Base-by-base conservation (phyloP, 2,329 filamentous ascomycete genomes). In the Boeremia lycopersici region DNA sequence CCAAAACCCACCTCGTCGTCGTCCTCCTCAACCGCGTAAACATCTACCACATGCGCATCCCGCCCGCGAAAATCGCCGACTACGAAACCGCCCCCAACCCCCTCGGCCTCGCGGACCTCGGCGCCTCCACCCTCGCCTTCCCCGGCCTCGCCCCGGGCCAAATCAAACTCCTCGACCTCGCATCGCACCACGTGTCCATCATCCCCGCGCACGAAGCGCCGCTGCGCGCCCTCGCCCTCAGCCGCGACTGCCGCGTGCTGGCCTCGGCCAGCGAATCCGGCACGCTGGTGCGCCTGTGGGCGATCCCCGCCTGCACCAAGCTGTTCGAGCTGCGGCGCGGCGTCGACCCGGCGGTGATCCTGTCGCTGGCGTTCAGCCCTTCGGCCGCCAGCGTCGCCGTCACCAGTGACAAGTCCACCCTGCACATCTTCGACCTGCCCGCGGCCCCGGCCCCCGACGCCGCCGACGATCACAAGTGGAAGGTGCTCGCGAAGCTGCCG, bases 221-320 rank as follows among this genome's bases (percentile, higher is more conserved):
- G 0, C 79, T 99, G 15, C 85, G 89, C 56, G 91, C 92, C 36
- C 81, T 99, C 61, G 84, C 88, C 10, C 78, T 99, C 31, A 96
- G 91, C 63, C 82, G 82, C 0, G 90, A 96, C 69, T 92, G 90
- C 3, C 85, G 91, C 43, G 77, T 96, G 13, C 79, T 98, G 28
- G 95, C 93, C 12, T 97, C 92, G 1, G 93, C 93, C 10, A 96
- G 93, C 73, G 90, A 96, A 75, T 90, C 89, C 80, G 95, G 95
- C 30, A 99, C 95, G 0, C 79, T 99, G 23, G 86, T 98, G 64
- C 89, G 93, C 15, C 84, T 98, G 26, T 98, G 90, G 78, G 85
- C 89, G 23, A 93, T 91, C 1, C 82, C 81, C 48, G 96, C 87
- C 64, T 92, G 90, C 70, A 90, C 90, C 10, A 89, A 89, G 54